Conservation (phyloP, 352 stramenopile species). For the Globisporangium emineosum region DNA sequence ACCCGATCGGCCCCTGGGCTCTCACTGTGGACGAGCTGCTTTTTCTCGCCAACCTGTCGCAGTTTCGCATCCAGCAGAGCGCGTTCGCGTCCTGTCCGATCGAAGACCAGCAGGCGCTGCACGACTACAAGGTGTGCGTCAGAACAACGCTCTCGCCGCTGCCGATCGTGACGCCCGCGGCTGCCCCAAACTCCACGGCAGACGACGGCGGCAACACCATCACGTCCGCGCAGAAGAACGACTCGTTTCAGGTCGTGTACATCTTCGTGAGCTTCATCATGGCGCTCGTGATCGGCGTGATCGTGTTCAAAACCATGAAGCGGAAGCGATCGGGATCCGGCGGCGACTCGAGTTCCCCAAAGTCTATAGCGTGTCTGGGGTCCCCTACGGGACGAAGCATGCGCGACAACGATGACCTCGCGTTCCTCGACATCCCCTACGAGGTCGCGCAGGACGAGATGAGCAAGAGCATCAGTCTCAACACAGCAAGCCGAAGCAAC, state of each 20-base stretch:
- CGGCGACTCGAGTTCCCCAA: slow-evolving; percentile 3
- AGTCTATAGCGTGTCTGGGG: slow-evolving; percentile 17
- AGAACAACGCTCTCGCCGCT: neutral
- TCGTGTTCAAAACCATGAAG: slow-evolving; percentile 15
- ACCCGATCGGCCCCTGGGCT: slow-evolving; percentile 31
- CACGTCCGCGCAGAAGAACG: neutral
- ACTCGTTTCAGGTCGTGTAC: slow-evolving; percentile 29
- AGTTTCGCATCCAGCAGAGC: slow-evolving; percentile 35
- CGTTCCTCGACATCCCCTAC: slow-evolving; percentile 9
- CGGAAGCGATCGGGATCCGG: neutral
- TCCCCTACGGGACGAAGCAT: slow-evolving; percentile 10
- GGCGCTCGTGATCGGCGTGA: slow-evolving; percentile 25
- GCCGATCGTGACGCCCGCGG: neutral
- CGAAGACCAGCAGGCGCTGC: slow-evolving; percentile 25
- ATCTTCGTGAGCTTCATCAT: slow-evolving; percentile 36
- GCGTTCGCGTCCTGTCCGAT: slow-evolving; percentile 37
- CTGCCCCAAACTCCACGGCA: slow-evolving; percentile 4
- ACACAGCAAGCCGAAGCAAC: neutral
- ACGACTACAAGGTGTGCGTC: slow-evolving; percentile 31
- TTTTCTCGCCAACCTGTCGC: slow-evolving; percentile 29
- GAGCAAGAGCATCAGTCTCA: slow-evolving; percentile 10
- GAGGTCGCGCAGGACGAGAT: neutral
- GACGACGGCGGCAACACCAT: neutral
- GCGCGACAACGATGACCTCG: slow-evolving; percentile 5
- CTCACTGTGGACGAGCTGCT: slow-evolving; percentile 21